Conservation (phyloP, 805 yeast genomes). For the Candida caryicola region DNA sequence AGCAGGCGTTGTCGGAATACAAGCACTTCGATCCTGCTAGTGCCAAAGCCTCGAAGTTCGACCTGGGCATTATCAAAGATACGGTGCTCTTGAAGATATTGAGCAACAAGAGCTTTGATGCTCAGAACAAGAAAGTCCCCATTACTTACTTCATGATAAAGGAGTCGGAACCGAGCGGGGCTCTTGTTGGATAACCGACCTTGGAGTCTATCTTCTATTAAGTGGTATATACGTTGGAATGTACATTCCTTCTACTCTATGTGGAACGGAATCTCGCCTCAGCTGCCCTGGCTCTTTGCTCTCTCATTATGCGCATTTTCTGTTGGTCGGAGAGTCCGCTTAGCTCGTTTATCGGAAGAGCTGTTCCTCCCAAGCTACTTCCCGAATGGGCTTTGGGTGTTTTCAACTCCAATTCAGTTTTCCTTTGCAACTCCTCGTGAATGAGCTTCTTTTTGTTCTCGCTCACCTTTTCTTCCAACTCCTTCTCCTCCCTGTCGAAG, state of each 20-base stretch:
- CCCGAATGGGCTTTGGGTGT: constrained; percentile 29
- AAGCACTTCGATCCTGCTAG: constrained; percentile 56
- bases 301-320: constrained; percentile 77
- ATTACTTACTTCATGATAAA: constrained; percentile 44
- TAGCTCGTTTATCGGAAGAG: constrained; percentile 37
- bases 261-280: constrained; percentile 64
- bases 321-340: constrained; percentile 73
- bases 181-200: no score
- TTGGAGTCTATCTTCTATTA: no score
- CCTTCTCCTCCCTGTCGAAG: constrained; percentile 41
- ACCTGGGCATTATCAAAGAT: constrained; percentile 17
- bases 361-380: constrained; percentile 35
- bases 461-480: constrained; percentile 35
- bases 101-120: constrained; percentile 12
- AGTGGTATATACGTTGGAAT: no score
- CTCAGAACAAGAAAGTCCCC: constrained; percentile 15
- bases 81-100: constrained; percentile 28
- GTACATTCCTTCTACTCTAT: constrained; percentile 19
- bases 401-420: constrained; percentile 38
- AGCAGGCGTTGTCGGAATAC: constrained; percentile 59
- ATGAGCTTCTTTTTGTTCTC: constrained; percentile 40
- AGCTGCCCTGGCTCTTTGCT: constrained; percentile 93
- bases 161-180: constrained; percentile 22
- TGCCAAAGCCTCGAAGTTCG: not conserved
- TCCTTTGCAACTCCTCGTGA: constrained; percentile 43